These are phyloP conservation scores for Colletotrichum spinosum DNA, from an alignment of 2,329 filamentous ascomycete genomes.

Conservation along the genomic window DNA sequence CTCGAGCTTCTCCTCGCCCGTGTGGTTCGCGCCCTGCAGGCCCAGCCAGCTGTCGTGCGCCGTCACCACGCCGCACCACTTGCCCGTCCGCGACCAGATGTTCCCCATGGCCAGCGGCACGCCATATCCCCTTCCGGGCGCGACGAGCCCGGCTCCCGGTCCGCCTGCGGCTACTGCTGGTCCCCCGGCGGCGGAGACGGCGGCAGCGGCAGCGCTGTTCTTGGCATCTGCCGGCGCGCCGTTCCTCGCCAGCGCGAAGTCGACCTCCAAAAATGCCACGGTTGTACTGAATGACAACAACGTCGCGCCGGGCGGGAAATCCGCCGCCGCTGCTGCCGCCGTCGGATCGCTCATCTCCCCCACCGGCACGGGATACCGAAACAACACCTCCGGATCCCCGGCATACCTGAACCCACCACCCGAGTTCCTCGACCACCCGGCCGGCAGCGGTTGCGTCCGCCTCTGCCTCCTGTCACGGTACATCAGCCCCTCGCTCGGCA, in stretches of 20 bases:
- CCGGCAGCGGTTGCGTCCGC: conserved; percentile 47
- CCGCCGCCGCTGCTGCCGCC: conserved; percentile 20
- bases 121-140: conserved; percentile 24
- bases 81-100: conserved; percentile 50
- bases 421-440: conserved; percentile 53
- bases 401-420: conserved; percentile 51
- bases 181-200: not conserved
- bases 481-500: conserved; percentile 52
- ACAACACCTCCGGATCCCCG: conserved; percentile 52
- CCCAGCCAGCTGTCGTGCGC: conserved; percentile 60
- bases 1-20: conserved; percentile 54
- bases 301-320: conserved; percentile 25
- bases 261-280: conserved; percentile 54
- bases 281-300: conserved; percentile 54
- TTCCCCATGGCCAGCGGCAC: conserved; percentile 56
- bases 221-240: conserved; percentile 48
- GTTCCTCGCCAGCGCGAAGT: conserved; percentile 45
- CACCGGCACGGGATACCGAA: conserved; percentile 55
- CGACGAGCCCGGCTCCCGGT: conserved; percentile 10
- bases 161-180: not conserved
- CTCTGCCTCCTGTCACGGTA: conserved; percentile 51
- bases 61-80: conserved; percentile 56
- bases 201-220: conserved; percentile 26
- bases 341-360: conserved; percentile 23
- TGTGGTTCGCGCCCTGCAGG: conserved; percentile 59